Base-by-base conservation (phyloP, 2,329 filamentous ascomycete genomes). In the Thyridium curvatum region DNA sequence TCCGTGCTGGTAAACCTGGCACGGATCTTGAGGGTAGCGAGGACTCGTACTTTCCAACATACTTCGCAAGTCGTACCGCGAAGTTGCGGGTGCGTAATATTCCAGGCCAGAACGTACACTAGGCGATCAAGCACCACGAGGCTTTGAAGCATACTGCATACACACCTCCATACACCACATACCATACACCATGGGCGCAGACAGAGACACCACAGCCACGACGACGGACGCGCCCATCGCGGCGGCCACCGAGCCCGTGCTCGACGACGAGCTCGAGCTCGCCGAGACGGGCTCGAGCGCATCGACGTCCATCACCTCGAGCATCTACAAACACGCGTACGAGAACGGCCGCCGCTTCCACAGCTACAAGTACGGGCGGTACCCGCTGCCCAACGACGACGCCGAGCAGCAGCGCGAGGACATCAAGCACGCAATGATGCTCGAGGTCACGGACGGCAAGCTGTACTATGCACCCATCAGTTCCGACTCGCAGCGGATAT, bases 161-260 rank as follows among this genome's bases (percentile, higher is more conserved):
- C n/a, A n/a, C n/a, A n/a, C n/a, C n/a, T n/a, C n/a, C n/a, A n/a
- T n/a, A n/a, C n/a, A n/a, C n/a, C n/a, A n/a, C n/a, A n/a, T n/a
- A n/a, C n/a, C n/a, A n/a, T n/a, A n/a, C n/a, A 26, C 10, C 21
- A 26, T 26, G 21, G 21, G 21, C 21, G 21, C 21, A 6, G 21
- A 26, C 21, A 26, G 21, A 26, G 21, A 72, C 38, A 74, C 76
- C 46, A 68, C 56, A 50, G 72, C 77, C 42, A 70, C 73, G 3
- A 68, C 71, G 18, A 61, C 73, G 17, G 56, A 61, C 45, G 65
- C 67, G 15, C 71, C 84, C 35, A 88, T 91, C 49, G 73, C 79
- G 30, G 30, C 30, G 30, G 30, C 30, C 6, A 32, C 30, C n/a
- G 30, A 32, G 12, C 30, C 30, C n/a, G 30, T 32, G n/a, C 30